Evolutionary conservation across 805 yeast genomes (phyloP).

Genomic region (Candida broadrunensis): DNA sequence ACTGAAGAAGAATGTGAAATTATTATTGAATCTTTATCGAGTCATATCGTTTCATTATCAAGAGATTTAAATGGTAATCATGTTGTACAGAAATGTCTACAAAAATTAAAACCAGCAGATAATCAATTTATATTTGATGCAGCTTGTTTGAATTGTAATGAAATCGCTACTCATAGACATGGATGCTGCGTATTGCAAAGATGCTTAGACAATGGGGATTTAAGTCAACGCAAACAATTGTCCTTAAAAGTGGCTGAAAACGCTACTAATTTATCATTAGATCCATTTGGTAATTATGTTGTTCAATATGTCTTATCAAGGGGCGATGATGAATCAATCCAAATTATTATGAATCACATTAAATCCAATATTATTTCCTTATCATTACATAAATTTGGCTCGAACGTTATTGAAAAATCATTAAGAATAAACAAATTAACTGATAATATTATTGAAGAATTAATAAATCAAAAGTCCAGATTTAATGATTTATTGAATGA

Average conservation of each 20-base stretch:
- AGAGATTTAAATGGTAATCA: slow-evolving; percentile 95
- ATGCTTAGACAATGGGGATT: slow-evolving; percentile 85
- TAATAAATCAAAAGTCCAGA: slow-evolving; percentile 30
- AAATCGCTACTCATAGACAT: slow-evolving; percentile 91
- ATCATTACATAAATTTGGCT: slow-evolving; percentile 60
- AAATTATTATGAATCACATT: slow-evolving; percentile 32
- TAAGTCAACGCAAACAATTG: slow-evolving; percentile 63
- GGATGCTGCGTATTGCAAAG: slow-evolving; percentile 97
- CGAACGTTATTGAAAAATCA: slow-evolving; percentile 58
- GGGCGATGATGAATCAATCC: slow-evolving; percentile 35
- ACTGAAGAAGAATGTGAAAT: slow-evolving; percentile 70
- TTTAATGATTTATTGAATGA: slow-evolving; percentile 50
- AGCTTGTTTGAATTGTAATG: slow-evolving; percentile 66
- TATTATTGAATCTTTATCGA: slow-evolving; percentile 55
- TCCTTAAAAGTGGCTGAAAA: slow-evolving; percentile 65
- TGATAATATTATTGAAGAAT: slow-evolving; percentile 40
- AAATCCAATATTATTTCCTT: slow-evolving; percentile 37
- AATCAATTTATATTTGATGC: slow-evolving; percentile 89
- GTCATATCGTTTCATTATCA: slow-evolving; percentile 75
- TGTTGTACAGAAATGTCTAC: slow-evolving; percentile 89
- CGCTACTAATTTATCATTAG: slow-evolving; percentile 70
- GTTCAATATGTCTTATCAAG: slow-evolving; percentile 82
- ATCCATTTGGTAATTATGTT: slow-evolving; percentile 96
- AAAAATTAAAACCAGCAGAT: slow-evolving; percentile 61
- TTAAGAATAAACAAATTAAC: slow-evolving; percentile 47